These are phyloP conservation scores for Aspergillus cejpii DNA, from an alignment of 2,329 filamentous ascomycete species.

Conservation along the genomic window DNA sequence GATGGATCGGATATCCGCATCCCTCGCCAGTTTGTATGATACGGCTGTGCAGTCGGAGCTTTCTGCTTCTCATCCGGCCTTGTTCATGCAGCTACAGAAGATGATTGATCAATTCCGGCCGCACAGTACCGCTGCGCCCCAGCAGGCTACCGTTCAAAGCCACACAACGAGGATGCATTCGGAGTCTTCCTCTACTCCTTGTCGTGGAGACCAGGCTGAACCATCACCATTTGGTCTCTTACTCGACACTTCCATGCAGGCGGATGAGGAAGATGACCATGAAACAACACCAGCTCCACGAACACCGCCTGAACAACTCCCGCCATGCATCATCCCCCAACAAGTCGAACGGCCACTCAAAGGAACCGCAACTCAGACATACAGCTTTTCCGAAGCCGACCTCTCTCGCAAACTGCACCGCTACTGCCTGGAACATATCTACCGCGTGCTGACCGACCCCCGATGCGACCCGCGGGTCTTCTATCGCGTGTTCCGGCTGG, in stretches of 20 bases:
- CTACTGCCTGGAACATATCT: slow-evolving; percentile 56
- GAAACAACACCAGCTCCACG: background rate
- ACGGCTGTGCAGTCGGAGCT: slow-evolving; percentile 49
- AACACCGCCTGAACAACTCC: background rate
- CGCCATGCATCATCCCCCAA: too few relatives aligned
- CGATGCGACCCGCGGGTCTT: slow-evolving; percentile 46
- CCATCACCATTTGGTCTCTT: too few relatives aligned
- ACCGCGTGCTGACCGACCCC: slow-evolving; percentile 47
- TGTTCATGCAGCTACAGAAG: background rate
- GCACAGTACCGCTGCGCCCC: background rate
- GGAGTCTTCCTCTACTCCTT: too few relatives aligned
- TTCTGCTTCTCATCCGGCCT: slow-evolving; percentile 4
- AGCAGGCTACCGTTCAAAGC: too few relatives aligned
- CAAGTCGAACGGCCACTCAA: too few relatives aligned
- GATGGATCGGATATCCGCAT: slow-evolving; percentile 65
- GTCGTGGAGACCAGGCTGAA: too few relatives aligned
- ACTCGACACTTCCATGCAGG: background rate
- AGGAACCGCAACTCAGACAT: slow-evolving; percentile 40
- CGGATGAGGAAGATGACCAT: background rate
- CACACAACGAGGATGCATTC: too few relatives aligned
- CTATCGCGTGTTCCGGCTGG: slow-evolving; percentile 61
- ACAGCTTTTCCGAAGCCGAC: slow-evolving; percentile 57
- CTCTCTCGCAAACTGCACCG: slow-evolving; percentile 68
- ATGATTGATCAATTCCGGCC: background rate
- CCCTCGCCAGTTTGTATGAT: slow-evolving; percentile 61